Evolutionary conservation across 352 stramenopile genomes (phyloP).

Genomic region (Phytophthora pseudosyringae): DNA sequence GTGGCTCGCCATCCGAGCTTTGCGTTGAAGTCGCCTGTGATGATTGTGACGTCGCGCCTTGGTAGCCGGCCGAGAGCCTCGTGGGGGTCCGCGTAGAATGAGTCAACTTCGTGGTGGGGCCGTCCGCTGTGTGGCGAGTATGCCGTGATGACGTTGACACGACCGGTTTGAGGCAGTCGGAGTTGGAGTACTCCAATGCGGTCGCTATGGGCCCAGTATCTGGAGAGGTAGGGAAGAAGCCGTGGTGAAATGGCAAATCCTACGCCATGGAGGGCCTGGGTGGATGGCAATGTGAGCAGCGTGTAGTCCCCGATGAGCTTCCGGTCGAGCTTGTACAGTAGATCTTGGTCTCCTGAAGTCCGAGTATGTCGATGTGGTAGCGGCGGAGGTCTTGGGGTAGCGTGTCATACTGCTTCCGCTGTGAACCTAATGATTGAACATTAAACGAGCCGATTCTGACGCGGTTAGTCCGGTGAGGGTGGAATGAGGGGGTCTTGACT

Average conservation of each 20-base stretch:
- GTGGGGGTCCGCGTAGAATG: neutral
- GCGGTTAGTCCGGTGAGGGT: neutral
- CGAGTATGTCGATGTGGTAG: conserved; percentile 1
- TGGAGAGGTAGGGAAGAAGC: neutral
- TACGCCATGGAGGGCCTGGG: neutral
- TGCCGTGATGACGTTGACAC: conserved; percentile 1
- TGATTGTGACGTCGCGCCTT: neutral
- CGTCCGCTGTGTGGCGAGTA: neutral
- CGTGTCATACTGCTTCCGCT: neutral
- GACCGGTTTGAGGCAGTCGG: neutral
- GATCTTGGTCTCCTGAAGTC: conserved; percentile 6
- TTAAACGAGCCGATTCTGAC: neutral
- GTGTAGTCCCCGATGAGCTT: neutral
- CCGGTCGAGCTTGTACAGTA: neutral
- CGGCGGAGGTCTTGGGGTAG: neutral
- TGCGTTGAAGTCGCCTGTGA: conserved; percentile 9
- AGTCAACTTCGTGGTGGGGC: neutral
- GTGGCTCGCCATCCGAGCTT: neutral
- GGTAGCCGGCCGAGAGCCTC: neutral
- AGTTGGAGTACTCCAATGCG: conserved; percentile 7
- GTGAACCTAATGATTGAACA: neutral
- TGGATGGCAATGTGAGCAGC: neutral
- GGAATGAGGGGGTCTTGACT: neutral
- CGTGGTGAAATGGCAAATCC: neutral
- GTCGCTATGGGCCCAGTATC: neutral